A percentile compares a stretch with the other conserved stretches of the same genome.
Conservation (phyloP, 2,329 filamentous ascomycete genomes). For the Diaporthe ilicicola region DNA sequence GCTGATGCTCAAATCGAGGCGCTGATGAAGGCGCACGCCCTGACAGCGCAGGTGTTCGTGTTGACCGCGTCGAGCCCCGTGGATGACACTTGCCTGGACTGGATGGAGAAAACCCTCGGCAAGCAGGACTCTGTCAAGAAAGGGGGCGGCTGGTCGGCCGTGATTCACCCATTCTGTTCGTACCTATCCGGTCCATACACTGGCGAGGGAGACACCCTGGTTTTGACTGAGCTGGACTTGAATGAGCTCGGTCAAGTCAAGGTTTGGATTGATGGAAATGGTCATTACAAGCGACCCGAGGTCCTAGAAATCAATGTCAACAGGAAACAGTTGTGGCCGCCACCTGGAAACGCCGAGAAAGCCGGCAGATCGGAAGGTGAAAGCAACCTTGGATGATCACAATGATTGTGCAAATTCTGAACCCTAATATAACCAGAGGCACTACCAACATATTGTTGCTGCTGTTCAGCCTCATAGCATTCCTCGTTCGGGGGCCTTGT, state of each 20-base stretch:
- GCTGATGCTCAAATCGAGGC: slow-evolving; percentile 55
- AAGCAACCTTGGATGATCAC: not conserved
- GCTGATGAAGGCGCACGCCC: slow-evolving; percentile 54
- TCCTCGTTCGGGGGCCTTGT: not conserved
- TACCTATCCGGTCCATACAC: slow-evolving; percentile 41
- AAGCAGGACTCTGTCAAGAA: slow-evolving; percentile 40
- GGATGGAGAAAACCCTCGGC: slow-evolving; percentile 44
- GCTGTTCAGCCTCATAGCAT: not conserved
- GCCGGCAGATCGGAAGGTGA: not conserved
- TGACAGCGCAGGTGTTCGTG: slow-evolving; percentile 55
- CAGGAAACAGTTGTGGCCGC: slow-evolving; percentile 11
- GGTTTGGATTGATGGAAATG: slow-evolving; percentile 41
- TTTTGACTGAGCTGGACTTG: slow-evolving; percentile 40
- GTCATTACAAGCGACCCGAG: slow-evolving; percentile 43
- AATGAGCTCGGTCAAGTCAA: slow-evolving; percentile 40
- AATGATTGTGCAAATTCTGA: not conserved
- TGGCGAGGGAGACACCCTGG: slow-evolving; percentile 38
- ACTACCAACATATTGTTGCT: no score
- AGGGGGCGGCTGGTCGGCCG: slow-evolving; percentile 42
- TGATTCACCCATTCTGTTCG: slow-evolving; percentile 43
- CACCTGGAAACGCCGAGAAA: not conserved
- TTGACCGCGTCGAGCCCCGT: slow-evolving; percentile 52
- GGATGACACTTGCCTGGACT: slow-evolving; percentile 50
- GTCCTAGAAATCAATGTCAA: slow-evolving; percentile 35
- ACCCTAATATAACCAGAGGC: not conserved